Conservation (phyloP, 371 early-diverging fungal species). For the Scutellospora calospora region DNA sequence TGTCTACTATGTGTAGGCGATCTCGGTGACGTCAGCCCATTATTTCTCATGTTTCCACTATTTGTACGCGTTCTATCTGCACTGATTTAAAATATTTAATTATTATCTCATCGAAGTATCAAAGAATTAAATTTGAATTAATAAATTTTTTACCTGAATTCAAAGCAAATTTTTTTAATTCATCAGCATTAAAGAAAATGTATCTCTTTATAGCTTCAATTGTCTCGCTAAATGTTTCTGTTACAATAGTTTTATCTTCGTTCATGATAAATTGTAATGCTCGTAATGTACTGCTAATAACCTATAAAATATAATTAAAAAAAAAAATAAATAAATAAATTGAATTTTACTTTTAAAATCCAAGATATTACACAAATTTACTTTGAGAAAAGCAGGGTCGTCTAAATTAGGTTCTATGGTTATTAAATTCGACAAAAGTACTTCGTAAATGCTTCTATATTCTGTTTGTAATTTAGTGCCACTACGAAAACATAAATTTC, state of each 20-base stretch:
- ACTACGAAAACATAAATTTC: conserved; percentile 61
- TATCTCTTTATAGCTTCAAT: conserved; percentile 58
- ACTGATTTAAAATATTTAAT: background rate
- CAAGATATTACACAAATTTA: background rate
- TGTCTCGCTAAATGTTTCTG: conserved; percentile 58
- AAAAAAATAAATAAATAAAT: background rate
- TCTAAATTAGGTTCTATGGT: background rate
- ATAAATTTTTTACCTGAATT: conserved; percentile 2
- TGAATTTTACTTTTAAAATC: background rate
- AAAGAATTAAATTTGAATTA: background rate
- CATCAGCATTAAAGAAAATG: conserved; percentile 51
- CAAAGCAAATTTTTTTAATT: background rate
- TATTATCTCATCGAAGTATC: background rate
- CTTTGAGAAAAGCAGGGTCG: conserved; percentile 37
- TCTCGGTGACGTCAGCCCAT: background rate
- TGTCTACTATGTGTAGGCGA: background rate
- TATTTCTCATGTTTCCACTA: background rate
- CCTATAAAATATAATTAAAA: conserved; percentile 34
- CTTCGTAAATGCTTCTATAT: conserved; percentile 55
- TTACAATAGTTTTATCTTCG: conserved; percentile 56
- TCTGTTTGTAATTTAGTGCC: conserved; percentile 55
- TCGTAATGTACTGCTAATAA: conserved; percentile 60
- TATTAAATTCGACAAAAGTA: conserved; percentile 53
- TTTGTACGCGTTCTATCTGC: background rate
- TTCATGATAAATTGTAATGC: conserved; percentile 59